phyloP scores from a whole-genome alignment of 2,329 filamentous ascomycete genomes.

The Dactylella cylindrospora region DNA sequence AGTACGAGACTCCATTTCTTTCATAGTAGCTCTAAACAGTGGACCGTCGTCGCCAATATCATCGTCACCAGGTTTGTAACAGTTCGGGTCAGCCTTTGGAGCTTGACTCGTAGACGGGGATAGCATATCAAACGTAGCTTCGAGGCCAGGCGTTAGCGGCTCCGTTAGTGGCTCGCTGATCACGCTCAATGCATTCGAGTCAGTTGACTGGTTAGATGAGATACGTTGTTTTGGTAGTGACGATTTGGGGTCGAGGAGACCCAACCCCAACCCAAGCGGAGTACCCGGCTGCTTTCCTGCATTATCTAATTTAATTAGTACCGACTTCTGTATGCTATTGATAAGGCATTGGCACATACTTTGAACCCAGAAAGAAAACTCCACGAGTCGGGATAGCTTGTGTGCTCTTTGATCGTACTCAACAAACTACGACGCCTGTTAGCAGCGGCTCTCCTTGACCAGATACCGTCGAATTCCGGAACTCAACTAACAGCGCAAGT shows the following conservation, averaged over 20 bases:
- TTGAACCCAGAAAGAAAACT: slow-evolving; percentile 93
- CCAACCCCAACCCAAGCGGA: slow-evolving; percentile 29
- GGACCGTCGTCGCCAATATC: slow-evolving; percentile 87
- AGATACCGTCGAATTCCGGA: too few species aligned
- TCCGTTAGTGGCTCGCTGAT: slow-evolving; percentile 38
- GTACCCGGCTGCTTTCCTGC: slow-evolving; percentile 27
- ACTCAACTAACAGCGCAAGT: slow-evolving; percentile 72
- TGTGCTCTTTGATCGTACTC: slow-evolving; percentile 96
- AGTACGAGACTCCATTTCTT: slow-evolving; percentile 92
- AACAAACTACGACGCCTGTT: slow-evolving; percentile 72
- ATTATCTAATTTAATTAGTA: slow-evolving; percentile 5
- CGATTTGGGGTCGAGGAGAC: slow-evolving; percentile 25
- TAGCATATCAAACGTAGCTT: slow-evolving; percentile 42
- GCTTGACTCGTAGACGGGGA: slow-evolving; percentile 50
- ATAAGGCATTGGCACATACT: slow-evolving; percentile 58
- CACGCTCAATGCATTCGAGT: slow-evolving; percentile 29
- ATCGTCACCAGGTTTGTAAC: slow-evolving; percentile 79
- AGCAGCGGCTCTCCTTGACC: too few species aligned
- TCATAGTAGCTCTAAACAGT: slow-evolving; percentile 93
- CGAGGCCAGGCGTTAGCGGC: slow-evolving; percentile 46
- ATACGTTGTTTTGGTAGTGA: slow-evolving; percentile 31
- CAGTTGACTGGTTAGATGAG: slow-evolving; percentile 33
- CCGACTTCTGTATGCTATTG: neutral
- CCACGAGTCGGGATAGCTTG: slow-evolving; percentile 80
- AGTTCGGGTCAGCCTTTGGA: slow-evolving; percentile 79